These are phyloP conservation scores for Fusarium avenaceum DNA, from an alignment of 2,329 filamentous ascomycete genomes.

Conservation along the genomic window DNA sequence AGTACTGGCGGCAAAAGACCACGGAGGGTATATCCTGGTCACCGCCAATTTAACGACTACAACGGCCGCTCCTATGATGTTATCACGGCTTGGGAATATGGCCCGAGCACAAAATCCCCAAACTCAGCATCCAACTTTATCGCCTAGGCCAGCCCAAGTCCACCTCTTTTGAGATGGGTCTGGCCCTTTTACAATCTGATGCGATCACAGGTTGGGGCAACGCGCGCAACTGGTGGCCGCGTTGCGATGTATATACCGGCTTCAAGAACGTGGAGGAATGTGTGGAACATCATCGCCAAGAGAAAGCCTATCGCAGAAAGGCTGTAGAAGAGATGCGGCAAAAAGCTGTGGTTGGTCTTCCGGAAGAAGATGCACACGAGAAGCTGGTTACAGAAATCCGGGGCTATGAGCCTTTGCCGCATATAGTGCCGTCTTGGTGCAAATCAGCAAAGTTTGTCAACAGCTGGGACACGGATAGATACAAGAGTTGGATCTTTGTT, in stretches of 20 bases:
- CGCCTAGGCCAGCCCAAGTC: conserved; percentile 8
- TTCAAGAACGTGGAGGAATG: conserved; percentile 28
- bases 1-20: background rate
- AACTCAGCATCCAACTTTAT: conserved; percentile 38
- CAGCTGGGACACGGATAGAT: background rate
- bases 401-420: conserved; percentile 33
- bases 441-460: conserved; percentile 5
- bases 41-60: conserved; percentile 55
- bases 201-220: conserved; percentile 1
- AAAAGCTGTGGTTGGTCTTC: conserved; percentile 13
- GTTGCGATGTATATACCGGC: conserved; percentile 26
- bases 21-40: background rate
- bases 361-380: conserved; percentile 12
- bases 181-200: background rate
- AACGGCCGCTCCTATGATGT: conserved; percentile 5
- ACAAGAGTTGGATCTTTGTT: conserved; percentile 34
- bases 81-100: background rate
- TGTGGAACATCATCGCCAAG: conserved; percentile 28
- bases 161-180: conserved; percentile 1
- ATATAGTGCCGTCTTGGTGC: conserved; percentile 37
- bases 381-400: conserved; percentile 13
- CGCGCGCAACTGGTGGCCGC: conserved; percentile 17
- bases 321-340: conserved; percentile 8
- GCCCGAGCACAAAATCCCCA: background rate
- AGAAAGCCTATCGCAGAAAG: conserved; percentile 23